Percentiles rank a stretch among this genome's conserved stretches.
Evolutionary conservation across 2,329 filamentous ascomycete species (phyloP).

Genomic region (Curvularia sp.): DNA sequence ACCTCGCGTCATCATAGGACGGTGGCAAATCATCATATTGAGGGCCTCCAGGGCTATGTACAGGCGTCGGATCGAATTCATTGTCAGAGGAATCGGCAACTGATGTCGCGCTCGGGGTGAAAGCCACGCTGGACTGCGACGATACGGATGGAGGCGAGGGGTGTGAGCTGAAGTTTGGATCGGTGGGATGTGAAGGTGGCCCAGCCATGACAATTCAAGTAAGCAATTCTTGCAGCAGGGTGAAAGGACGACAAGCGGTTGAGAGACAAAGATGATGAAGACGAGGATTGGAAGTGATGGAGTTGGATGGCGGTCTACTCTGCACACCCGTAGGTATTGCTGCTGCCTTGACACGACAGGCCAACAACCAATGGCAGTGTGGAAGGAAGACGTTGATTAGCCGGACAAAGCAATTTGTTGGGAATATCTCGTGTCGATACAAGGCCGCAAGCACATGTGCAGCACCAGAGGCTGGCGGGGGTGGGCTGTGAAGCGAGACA

Average conservation of each 20-base stretch:
- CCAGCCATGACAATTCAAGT: conserved; percentile 31
- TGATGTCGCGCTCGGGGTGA: conserved; percentile 41
- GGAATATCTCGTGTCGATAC: background rate
- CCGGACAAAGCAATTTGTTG: conserved; percentile 3
- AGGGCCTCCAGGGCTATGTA: conserved; percentile 42
- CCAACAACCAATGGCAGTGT: conserved; percentile 19
- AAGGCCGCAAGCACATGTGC: conserved; percentile 1
- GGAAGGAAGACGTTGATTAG: conserved; percentile 10
- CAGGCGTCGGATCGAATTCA: conserved; percentile 42
- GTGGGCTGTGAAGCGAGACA: conserved; percentile 14
- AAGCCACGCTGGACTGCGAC: conserved; percentile 26
- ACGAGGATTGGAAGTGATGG: background rate
- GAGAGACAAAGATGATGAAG: background rate
- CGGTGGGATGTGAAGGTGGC: conserved; percentile 22
- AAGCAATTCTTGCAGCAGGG: background rate
- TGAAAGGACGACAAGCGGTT: background rate
- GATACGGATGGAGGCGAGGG: conserved; percentile 26
- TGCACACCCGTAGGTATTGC: conserved; percentile 13
- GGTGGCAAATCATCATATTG: conserved; percentile 50
- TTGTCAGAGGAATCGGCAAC: conserved; percentile 45
- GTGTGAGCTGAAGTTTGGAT: conserved; percentile 17
- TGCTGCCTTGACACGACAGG: conserved; percentile 23
- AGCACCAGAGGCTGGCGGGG: conserved; percentile 1
- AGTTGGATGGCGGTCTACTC: conserved; percentile 3
- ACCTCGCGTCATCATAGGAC: conserved; percentile 48